These are phyloP conservation scores for Thyridium curvatum DNA, from an alignment of 2,329 filamentous ascomycete species.

Conservation along the genomic window DNA sequence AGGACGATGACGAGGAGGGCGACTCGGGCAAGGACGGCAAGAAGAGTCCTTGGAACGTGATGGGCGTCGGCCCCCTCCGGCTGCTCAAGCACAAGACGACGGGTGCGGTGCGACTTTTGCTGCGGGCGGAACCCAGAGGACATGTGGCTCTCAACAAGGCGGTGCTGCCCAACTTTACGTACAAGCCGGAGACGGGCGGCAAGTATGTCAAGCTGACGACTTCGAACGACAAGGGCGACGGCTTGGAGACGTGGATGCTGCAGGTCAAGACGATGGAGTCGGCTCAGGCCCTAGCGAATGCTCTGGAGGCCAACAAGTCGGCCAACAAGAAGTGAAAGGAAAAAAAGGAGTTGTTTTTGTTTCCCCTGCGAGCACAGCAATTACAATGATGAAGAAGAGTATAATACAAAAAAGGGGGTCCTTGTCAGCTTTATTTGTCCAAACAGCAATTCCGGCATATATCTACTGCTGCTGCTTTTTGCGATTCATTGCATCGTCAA, in stretches of 20 bases:
- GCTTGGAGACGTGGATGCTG: constrained; percentile 64
- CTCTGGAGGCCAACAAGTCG: constrained; percentile 47
- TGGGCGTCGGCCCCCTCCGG: constrained; percentile 66
- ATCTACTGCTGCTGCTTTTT: no score
- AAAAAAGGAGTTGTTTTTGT: no score
- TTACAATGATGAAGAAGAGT: no score
- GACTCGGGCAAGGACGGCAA: constrained; percentile 32
- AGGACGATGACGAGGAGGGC: constrained; percentile 39
- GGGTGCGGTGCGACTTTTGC: constrained; percentile 58
- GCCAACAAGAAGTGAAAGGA: constrained; percentile 44
- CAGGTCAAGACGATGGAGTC: constrained; percentile 61
- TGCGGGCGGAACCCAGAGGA: constrained; percentile 71
- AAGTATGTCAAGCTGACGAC: constrained; percentile 57
- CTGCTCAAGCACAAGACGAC: constrained; percentile 69
- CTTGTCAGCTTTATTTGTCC: no score
- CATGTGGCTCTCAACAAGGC: constrained; percentile 67
- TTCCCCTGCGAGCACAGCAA: not conserved
- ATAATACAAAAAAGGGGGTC: no score
- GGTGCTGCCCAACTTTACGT: constrained; percentile 54
- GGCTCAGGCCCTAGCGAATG: constrained; percentile 45
- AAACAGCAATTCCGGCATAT: no score
- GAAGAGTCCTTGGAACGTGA: constrained; percentile 57
- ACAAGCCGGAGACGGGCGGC: constrained; percentile 46
- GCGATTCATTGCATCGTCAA: no score
- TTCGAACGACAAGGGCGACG: constrained; percentile 50